Evolutionary conservation across 805 yeast genomes (phyloP), one percentile per base, ranked within the genome.

Genomic region (Myxozyma udenii): DNA sequence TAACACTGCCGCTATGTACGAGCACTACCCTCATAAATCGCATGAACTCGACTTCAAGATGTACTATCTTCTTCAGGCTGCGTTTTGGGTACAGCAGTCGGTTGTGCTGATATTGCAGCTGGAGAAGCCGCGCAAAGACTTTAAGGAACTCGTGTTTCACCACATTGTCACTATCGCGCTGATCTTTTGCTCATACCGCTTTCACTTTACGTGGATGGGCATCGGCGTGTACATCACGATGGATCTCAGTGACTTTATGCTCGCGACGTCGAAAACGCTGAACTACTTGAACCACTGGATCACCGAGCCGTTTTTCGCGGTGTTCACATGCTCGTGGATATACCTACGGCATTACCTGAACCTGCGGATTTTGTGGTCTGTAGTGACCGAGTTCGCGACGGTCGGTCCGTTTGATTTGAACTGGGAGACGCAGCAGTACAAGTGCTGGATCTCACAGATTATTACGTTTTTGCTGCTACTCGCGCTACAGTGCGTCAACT

Each of bases 121-220:
- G 55, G 99, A 93, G 70, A 87, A 87, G 68, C 98, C 96, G 51
- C 79, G 99, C 69, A 90, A 89, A 70, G 99, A 93, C 68, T 90
- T 83, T 71, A 74, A 82, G 62, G 98, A 93, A 70, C 78, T 93
- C 55, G 87, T 91, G 36, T 82, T 87, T 69, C 99, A 93, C 70
- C 99, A 93, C 68, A 78, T 93, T 57, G 82, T 93, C 58, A 93
- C 99, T 23, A 81, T 93, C 67, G 79, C 88, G 3, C 78, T 93
- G 61, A 89, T 93, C 63, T 84, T 85, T 80, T 75, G 79, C 48
- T 87, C 96, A 9, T 91, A 93, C 69, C 80, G 90, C 61, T 93
- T 93, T 77, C 96, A 93, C 70, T 93, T 89, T 75, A 87, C 96
- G 14, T 87, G 95, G 82, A 91, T 93, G 78, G 99, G 99, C 4